phyloP scores from a whole-genome alignment of 768 basidiomycete genomes.

The Tylopilus sp. region DNA sequence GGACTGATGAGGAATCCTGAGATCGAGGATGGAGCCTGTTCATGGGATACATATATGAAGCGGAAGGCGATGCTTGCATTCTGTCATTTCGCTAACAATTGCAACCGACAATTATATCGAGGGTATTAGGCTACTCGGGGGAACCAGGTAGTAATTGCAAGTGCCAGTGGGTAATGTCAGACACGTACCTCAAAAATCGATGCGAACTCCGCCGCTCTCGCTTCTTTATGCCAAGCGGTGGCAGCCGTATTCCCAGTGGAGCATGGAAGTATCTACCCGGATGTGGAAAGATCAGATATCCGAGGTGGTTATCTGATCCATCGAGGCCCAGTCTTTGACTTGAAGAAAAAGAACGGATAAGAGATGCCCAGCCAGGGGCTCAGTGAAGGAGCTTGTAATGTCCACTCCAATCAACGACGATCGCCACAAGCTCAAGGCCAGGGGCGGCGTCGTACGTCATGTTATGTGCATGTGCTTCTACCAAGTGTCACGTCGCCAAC shows the following conservation, averaged over 20 bases:
- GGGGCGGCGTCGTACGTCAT: neutral
- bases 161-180: neutral
- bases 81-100: neutral
- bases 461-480: neutral
- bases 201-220: neutral
- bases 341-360: neutral
- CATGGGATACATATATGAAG: constrained; percentile 15
- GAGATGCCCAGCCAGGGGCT: too few relatives aligned
- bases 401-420: too few relatives aligned
- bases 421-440: neutral
- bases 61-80: constrained; percentile 4
- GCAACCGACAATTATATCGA: too few relatives aligned
- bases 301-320: constrained; percentile 27
- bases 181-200: constrained; percentile 7
- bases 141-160: too few relatives aligned
- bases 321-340: too few relatives aligned
- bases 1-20: constrained; percentile 5
- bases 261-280: neutral
- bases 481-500: neutral
- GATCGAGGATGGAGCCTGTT: neutral
- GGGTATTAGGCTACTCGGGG: too few relatives aligned
- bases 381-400: too few relatives aligned
- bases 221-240: neutral
- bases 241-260: neutral
- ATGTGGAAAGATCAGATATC: constrained; percentile 11